Base-by-base conservation (phyloP, 1,284 basidiomycete genomes). In the Apiotrichum sp. region DNA sequence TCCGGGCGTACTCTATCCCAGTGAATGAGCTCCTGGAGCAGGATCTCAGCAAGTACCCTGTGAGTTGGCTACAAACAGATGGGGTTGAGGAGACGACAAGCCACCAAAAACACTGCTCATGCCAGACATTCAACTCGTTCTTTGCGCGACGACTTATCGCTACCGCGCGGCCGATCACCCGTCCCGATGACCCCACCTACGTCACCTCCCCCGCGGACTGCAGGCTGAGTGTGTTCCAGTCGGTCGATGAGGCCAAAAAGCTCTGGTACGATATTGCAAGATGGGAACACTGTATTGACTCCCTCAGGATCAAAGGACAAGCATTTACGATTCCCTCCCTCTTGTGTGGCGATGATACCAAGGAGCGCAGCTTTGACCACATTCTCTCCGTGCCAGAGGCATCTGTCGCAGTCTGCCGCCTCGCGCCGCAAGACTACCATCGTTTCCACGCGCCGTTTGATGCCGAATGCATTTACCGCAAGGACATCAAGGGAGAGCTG, bases 401-500 rank as follows among this genome's bases (percentile, higher is more conserved):
- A 5, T 13, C 63, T 9, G 31, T 75, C 2, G 65, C 65, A 2
- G 67, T 76, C 13, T 52, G 65, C 14, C 81, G 87, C 22, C 80
- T 89, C 14, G 87, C 88, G 0, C 89, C 88, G 0, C 83, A 85
- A 39, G 89, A 92, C 69, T 92, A 91, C 65, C 89, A 91, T 68
- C 83, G 89, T 29, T 92, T 89, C 80, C 89, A 92, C 66, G 83
- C 82, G 33, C 89, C 88, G 1, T 79, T 86, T 32, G 83, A 86
- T 53, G 86, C 81, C 22, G 79, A 76, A n/a, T 72, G 80, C 3
- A 78, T 74, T 3, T 76, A 82, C 54, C 77, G 87, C 4, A 74
- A 72, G 44, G 69, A 72, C 48, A 77, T 80, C 48, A 59, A 68
- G 6, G 79, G 78, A 16, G 59, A 63, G 29, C 62, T 76, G 31